phyloP scores from a whole-genome alignment of 768 basidiomycete genomes.

The Strobilomyces dryophilus region DNA sequence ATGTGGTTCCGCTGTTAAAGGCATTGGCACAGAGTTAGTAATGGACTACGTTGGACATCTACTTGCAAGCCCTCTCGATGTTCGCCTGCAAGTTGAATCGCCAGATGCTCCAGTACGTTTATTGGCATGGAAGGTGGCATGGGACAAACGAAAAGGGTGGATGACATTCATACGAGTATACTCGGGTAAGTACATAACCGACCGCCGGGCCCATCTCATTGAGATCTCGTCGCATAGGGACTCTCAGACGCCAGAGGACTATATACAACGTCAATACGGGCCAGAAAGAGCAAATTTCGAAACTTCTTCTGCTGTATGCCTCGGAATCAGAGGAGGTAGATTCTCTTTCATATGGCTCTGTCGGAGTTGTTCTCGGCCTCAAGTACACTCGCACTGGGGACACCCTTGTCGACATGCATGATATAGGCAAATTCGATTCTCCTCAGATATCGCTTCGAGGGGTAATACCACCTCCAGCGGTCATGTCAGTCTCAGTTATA shows the following conservation, averaged over 20 bases:
- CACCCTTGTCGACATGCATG: slow-evolving; percentile 61
- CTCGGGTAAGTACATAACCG: slow-evolving; percentile 52
- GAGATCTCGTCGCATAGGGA: slow-evolving; percentile 38
- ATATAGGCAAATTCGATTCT: slow-evolving; percentile 30
- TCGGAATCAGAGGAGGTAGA: slow-evolving; percentile 75
- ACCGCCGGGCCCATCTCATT: background rate
- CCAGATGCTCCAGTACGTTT: slow-evolving; percentile 51
- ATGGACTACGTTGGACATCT: slow-evolving; percentile 82
- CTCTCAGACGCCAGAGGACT: slow-evolving; percentile 55
- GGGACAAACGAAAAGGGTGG: slow-evolving; percentile 83
- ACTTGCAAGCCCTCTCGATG: slow-evolving; percentile 73
- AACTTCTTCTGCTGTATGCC: slow-evolving; percentile 76
- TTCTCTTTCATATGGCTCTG: slow-evolving; percentile 72
- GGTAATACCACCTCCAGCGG: slow-evolving; percentile 74
- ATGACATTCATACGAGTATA: slow-evolving; percentile 92
- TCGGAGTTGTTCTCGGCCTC: slow-evolving; percentile 81
- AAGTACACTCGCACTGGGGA: slow-evolving; percentile 86
- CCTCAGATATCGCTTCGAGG: slow-evolving; percentile 48
- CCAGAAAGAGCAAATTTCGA: slow-evolving; percentile 68
- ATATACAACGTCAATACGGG: slow-evolving; percentile 65
- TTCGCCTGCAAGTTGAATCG: slow-evolving; percentile 42
- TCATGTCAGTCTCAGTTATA: slow-evolving; percentile 80
- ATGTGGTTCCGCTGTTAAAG: slow-evolving; percentile 77
- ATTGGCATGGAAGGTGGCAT: slow-evolving; percentile 85
- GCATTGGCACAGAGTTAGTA: slow-evolving; percentile 76